Evolutionary conservation across 805 yeast genomes (phyloP).

Genomic region (Lipomyces yamadae): DNA sequence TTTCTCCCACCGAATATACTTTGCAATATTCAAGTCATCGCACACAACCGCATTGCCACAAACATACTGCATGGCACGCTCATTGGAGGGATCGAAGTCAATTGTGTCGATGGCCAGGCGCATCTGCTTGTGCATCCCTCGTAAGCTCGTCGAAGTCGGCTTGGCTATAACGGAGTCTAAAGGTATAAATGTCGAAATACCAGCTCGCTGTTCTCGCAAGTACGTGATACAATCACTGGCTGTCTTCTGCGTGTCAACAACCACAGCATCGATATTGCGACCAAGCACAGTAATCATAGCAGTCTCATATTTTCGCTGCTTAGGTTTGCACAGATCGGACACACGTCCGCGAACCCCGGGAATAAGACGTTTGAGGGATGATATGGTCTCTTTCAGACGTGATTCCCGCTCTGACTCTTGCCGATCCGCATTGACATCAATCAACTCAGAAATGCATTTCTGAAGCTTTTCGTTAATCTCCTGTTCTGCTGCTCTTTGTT

Average conservation of each 20-base stretch:
- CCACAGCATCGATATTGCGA: constrained; percentile 74
- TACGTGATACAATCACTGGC: constrained; percentile 80
- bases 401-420: constrained; percentile 76
- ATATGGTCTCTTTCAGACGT: constrained; percentile 71
- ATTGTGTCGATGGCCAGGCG: constrained; percentile 76
- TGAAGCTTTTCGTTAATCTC: constrained; percentile 68
- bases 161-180: constrained; percentile 71
- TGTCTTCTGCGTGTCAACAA: constrained; percentile 72
- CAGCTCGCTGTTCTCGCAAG: constrained; percentile 82
- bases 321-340: constrained; percentile 77
- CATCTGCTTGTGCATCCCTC: constrained; percentile 52
- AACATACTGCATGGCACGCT: constrained; percentile 77
- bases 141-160: constrained; percentile 58
- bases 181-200: constrained; percentile 87
- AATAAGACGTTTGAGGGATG: constrained; percentile 68
- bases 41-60: constrained; percentile 81
- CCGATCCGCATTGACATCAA: constrained; percentile 74
- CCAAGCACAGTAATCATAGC: constrained; percentile 84
- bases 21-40: constrained; percentile 71
- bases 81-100: constrained; percentile 67
- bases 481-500: constrained; percentile 52
- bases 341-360: constrained; percentile 87
- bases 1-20: constrained; percentile 69
- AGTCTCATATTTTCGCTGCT: constrained; percentile 67
- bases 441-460: constrained; percentile 62